These are phyloP conservation scores for Brassica napus DNA, from an alignment of 345 rosid species.

Conservation along the genomic window Da-Ae NC_063439.1:4850001-4850500, in stretches of 20 bases:
- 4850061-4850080: constrained; percentile 94
- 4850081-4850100: constrained; percentile 87
- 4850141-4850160: not conserved
- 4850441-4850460: constrained; percentile 98
- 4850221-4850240: constrained; percentile 87
- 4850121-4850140: constrained; percentile 84
- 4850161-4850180: not conserved
- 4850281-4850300: constrained; percentile 95
- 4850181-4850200: not conserved
- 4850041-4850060: constrained; percentile 83
- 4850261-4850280: constrained; percentile 92
- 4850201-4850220: constrained; percentile 12
- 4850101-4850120: constrained; percentile 70
- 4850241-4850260: constrained; percentile 97
- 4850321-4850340: constrained; percentile 97
- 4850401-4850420: constrained; percentile 99
- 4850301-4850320: constrained; percentile 95
- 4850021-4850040: constrained; percentile 90
- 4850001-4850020: constrained; percentile 97
- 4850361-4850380: constrained; percentile 87
- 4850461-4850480: constrained; percentile 63
- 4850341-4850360: constrained; percentile 96
- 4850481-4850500: not conserved
- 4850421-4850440: constrained; percentile 99
- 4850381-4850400: constrained; percentile 71